Evolutionary conservation across 257 asterid genomes (phyloP).

Genomic region (Salvia splendens): DNA sequence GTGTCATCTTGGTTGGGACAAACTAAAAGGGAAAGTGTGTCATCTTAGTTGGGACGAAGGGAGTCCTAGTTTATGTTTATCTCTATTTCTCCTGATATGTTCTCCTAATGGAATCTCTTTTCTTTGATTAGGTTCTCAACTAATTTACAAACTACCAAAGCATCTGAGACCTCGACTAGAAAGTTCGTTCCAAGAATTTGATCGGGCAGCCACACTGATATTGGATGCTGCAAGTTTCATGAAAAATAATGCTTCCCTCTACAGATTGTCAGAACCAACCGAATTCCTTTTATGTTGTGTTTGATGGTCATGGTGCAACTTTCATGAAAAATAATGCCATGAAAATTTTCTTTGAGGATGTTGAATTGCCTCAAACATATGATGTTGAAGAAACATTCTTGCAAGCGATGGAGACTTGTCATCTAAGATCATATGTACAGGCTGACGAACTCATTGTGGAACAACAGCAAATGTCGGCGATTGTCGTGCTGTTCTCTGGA

Average conservation of each 20-base stretch:
- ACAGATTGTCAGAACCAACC: conserved; percentile 69
- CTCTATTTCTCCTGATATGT: conserved; percentile 6
- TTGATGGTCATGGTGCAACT: conserved; percentile 94
- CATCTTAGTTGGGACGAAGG: too few species aligned
- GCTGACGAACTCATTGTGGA: conserved; percentile 78
- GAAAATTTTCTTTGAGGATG: conserved; percentile 72
- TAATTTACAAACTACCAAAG: conserved; percentile 43
- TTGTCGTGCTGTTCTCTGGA: conserved; percentile 87
- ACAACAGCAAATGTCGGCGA: conserved; percentile 98
- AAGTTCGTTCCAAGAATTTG: conserved; percentile 53
- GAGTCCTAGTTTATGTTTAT: not conserved
- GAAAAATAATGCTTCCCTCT: conserved; percentile 72
- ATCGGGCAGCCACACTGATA: conserved; percentile 88
- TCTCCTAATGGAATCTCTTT: conserved; percentile 16
- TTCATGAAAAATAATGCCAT: conserved; percentile 68
- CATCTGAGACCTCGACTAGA: conserved; percentile 39
- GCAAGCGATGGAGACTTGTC: conserved; percentile 57
- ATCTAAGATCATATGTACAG: conserved; percentile 57
- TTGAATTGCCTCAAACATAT: conserved; percentile 56
- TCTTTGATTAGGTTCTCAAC: conserved; percentile 69
- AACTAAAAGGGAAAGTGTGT: too few species aligned
- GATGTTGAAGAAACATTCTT: conserved; percentile 62
- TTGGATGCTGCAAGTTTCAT: conserved; percentile 75
- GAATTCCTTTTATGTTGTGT: conserved; percentile 78
- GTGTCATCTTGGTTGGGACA: too few species aligned